Conservation (phyloP, 345 rosid genomes). For the Syzygium aqueum region DNA sequence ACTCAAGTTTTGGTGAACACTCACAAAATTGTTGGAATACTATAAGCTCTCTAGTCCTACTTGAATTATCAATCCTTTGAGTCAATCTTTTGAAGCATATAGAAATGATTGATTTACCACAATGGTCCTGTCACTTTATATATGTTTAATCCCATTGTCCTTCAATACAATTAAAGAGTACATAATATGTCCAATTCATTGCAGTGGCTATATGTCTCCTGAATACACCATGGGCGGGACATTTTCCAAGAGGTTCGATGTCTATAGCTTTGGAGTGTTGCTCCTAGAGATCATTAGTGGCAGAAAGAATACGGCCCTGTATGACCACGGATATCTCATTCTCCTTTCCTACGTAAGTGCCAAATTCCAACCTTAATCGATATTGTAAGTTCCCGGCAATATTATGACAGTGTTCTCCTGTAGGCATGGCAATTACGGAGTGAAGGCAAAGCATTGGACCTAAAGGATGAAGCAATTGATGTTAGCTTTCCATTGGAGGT, state of each 20-base stretch:
- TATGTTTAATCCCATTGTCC: background rate
- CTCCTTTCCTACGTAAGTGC: conserved; percentile 8
- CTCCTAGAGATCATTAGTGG: conserved; percentile 13
- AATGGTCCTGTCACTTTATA: background rate
- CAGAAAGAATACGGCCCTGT: background rate
- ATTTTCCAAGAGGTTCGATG: background rate
- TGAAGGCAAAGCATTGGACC: background rate
- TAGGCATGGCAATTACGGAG: background rate
- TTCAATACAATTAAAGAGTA: background rate
- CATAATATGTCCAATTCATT: too few species aligned
- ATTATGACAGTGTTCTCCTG: background rate
- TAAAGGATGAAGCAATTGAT: background rate
- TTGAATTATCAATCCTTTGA: background rate
- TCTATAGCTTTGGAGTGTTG: conserved; percentile 16
- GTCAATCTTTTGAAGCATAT: background rate
- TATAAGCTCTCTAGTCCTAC: background rate
- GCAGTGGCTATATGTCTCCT: conserved; percentile 15
- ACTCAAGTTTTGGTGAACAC: conserved; percentile 9
- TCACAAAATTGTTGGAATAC: conserved; percentile 14
- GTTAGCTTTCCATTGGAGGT: background rate
- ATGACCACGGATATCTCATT: background rate
- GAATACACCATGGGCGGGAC: conserved; percentile 6
- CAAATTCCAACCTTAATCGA: background rate
- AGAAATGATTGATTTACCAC: background rate
- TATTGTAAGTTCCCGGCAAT: background rate